Percentiles rank a stretch among this genome's conserved stretches.
Conservation (phyloP, 805 yeast genomes). For the Ogataea saltuana region DNA sequence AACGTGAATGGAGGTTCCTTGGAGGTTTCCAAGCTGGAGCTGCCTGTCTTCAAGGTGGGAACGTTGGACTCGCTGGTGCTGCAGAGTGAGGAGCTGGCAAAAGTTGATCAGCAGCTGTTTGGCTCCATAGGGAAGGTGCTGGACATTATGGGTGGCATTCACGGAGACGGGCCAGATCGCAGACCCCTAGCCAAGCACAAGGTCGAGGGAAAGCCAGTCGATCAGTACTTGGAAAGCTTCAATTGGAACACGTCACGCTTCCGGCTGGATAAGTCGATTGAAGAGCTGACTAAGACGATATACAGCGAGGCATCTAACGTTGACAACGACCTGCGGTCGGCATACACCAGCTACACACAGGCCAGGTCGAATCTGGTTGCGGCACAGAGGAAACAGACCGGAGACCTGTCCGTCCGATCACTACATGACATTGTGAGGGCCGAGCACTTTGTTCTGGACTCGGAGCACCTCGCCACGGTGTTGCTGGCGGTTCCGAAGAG, state of each 20-base stretch:
- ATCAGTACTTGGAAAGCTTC: slow-evolving; percentile 70
- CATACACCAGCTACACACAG: slow-evolving; percentile 71
- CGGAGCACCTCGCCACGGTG: slow-evolving; percentile 85
- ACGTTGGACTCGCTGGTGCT: slow-evolving; percentile 89
- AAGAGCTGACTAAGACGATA: slow-evolving; percentile 68
- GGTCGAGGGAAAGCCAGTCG: slow-evolving; percentile 48
- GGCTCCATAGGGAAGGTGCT: slow-evolving; percentile 69
- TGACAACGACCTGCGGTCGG: slow-evolving; percentile 80
- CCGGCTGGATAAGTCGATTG: slow-evolving; percentile 79
- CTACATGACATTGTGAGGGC: slow-evolving; percentile 85
- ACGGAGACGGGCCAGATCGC: slow-evolving; percentile 30
- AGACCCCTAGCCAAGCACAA: slow-evolving; percentile 25
- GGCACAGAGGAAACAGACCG: slow-evolving; percentile 90
- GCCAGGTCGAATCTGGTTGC: slow-evolving; percentile 84
- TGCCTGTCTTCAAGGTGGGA: slow-evolving; percentile 91
- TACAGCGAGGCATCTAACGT: slow-evolving; percentile 77
- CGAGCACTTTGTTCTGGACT: slow-evolving; percentile 77
- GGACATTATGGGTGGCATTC: slow-evolving; percentile 63
- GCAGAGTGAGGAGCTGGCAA: slow-evolving; percentile 85
- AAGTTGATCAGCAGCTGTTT: slow-evolving; percentile 77
- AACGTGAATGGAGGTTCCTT: slow-evolving; percentile 57
- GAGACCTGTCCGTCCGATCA: slow-evolving; percentile 89
- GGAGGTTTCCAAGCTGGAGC: slow-evolving; percentile 54
- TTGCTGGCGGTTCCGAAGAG: slow-evolving; percentile 83
- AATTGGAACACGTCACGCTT: slow-evolving; percentile 88